Conservation (phyloP, 257 asterid species). For the Paraleonurus japonicus region DNA sequence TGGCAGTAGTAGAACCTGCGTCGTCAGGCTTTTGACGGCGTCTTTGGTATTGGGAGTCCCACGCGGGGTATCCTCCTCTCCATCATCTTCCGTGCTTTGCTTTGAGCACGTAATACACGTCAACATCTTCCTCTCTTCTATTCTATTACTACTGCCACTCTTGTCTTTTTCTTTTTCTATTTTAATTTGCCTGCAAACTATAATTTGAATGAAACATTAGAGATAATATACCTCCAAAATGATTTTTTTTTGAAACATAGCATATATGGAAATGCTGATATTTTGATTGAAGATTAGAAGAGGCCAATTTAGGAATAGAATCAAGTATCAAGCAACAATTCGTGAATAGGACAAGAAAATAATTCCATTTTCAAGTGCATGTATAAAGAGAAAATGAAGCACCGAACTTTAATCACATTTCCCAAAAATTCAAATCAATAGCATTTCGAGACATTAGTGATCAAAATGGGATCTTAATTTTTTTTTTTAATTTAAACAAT, state of each 20-base stretch:
- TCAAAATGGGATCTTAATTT: constrained; percentile 6
- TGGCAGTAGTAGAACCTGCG: constrained; percentile 64
- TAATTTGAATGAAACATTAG: not conserved
- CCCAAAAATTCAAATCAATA: not conserved
- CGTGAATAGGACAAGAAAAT: not conserved
- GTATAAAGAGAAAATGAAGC: not conserved
- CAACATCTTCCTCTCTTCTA: constrained; percentile 54
- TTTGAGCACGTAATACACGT: constrained; percentile 98
- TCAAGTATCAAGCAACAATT: not conserved
- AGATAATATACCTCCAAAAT: too few species aligned
- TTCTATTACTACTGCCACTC: not conserved
- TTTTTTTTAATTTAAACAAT: too few species aligned
- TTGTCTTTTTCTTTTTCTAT: not conserved
- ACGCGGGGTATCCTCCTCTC: constrained; percentile 71
- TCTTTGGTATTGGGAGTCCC: constrained; percentile 88
- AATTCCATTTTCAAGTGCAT: not conserved
- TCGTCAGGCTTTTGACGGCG: constrained; percentile 98
- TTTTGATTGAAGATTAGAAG: not conserved
- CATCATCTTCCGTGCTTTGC: constrained; percentile 67
- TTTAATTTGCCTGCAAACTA: constrained; percentile 22
- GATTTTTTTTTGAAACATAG: not conserved
- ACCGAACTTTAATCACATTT: constrained; percentile 2
- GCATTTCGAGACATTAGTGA: not conserved
- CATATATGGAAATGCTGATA: not conserved
- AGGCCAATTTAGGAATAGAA: constrained; percentile 11